Base-by-base conservation (phyloP, 2,329 filamentous ascomycete species). In the Niveomyces coronatus region DNA sequence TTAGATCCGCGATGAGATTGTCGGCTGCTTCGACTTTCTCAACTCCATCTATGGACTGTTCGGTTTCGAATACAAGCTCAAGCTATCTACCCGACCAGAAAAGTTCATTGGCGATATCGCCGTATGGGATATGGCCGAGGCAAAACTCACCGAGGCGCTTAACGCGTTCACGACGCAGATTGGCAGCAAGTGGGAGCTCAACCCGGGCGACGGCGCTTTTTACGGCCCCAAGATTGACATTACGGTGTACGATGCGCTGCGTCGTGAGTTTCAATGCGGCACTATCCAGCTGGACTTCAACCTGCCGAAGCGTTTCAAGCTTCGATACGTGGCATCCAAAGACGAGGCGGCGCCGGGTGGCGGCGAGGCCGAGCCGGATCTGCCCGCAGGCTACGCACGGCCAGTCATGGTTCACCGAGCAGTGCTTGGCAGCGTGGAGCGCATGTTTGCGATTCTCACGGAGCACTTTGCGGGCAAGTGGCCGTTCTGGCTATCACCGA, bases 171-270 rank as follows among this genome's bases (percentile, higher is more conserved):
- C 76, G 40, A 63, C 62, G 15, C 58, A 61, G 40, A 60, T 61
- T 24, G 74, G 80, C 43, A 71, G 78, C 23, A 68, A 78, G 46
- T 98, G 91, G 91, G 82, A 85, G 58, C 69, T 94, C 36, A 94
- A 96, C 62, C 82, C 86, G 43, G 91, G 89, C 41, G 91, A 98
- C 52, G 91, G 91, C 55, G 91, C 91, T 37, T 98, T 96, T 65
- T 98, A 98, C 60, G 91, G 91, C 2, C 91, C 91, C 36, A 98
- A 98, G 75, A 94, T 96, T 51, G 91, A 98, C 53, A 91, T 98
- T 54, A 93, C 85, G 44, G 88, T 98, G 53, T 81, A 79, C 36
- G 89, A 95, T 61, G 85, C 85, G 31, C 68, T 95, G 48, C 78
- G 79, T 61, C 76, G 88, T 57, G 85, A 61, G 39, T 55, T 57